Evolutionary conservation across 495 filamentous ascomycete species (phyloP), one percentile per base, ranked within the genome.

Genomic region (Cudoniella acicularis): DNA sequence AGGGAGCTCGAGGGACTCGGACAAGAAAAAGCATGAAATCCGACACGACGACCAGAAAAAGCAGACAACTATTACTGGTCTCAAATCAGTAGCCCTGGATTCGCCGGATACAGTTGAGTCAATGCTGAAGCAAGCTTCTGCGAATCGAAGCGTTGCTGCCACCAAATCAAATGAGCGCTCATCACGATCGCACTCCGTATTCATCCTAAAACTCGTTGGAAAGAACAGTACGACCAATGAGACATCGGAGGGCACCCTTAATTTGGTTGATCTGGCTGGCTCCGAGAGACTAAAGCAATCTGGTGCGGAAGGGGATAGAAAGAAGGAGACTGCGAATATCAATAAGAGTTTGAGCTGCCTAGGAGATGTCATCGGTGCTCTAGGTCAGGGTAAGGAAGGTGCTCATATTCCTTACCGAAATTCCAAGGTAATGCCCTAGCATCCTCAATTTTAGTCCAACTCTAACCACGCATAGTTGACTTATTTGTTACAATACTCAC

Each of bases 291-390:
- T 98, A 46, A 90, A 89, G 70, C 90, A 95, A 69, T 89, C 86
- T 57, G 82, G 85, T 27, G 90, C 87, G 9, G 89, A 89, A 10
- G 92, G 92, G 4, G 91, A 96, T 45, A 77, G 92, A 46, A 81
- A 96, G 72, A 88, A 87, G 68, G 94, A 99, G 73, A 97, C 95
- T 10, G 93, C 97, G 64, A 96, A 88, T 67, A 99, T 99, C 79
- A 99, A 99, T 73, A 89, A 87, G 73, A 91, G 87, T 62, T 77
- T 99, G 65, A 90, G 87, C 60, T 95, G 92, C 62, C 78, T 99
- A 16, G 92, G 95, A 10, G 95, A 98, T 75, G 94, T 99, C 23
- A 93, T 99, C 67, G 87, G 89, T 20, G 91, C 90, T 1, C 78
- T 98, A 4, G 94, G 92, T 17, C 86, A 89, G 68, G 91, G 91